Evolutionary conservation across 2,329 filamentous ascomycete genomes (phyloP).

Genomic region (Ambrosiella beaveri): DNA sequence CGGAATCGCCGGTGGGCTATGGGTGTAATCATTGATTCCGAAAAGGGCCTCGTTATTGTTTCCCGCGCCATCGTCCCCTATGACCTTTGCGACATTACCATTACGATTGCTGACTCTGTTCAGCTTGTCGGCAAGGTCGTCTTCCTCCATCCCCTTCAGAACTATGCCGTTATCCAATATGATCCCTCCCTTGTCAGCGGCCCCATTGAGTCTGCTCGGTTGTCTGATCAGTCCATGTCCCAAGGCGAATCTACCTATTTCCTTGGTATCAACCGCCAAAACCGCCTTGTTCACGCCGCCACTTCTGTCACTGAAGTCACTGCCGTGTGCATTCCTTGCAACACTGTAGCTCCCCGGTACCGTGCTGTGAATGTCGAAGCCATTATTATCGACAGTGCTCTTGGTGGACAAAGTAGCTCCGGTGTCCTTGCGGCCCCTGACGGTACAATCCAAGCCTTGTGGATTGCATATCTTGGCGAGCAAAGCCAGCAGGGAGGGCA

Average conservation of each 20-base stretch:
- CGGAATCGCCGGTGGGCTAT: conserved; percentile 89
- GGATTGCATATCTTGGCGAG: conserved; percentile 93
- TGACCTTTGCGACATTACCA: conserved; percentile 86
- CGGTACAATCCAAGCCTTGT: conserved; percentile 83
- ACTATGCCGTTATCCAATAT: conserved; percentile 91
- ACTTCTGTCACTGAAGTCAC: conserved; percentile 95
- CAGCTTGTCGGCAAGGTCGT: conserved; percentile 87
- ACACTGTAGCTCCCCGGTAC: conserved; percentile 78
- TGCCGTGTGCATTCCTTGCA: conserved; percentile 88
- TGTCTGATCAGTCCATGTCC: conserved; percentile 67
- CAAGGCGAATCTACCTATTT: conserved; percentile 93
- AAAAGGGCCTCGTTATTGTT: conserved; percentile 85
- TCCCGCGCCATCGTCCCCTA: conserved; percentile 90
- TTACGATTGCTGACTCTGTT: conserved; percentile 93
- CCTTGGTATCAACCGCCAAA: conserved; percentile 94
- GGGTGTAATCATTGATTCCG: conserved; percentile 91
- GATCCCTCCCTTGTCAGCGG: conserved; percentile 86
- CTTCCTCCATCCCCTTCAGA: conserved; percentile 91
- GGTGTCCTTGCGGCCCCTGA: conserved; percentile 82
- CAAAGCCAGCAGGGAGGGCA: conserved; percentile 45
- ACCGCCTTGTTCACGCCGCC: conserved; percentile 80
- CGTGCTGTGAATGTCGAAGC: conserved; percentile 91
- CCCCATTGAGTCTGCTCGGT: conserved; percentile 72
- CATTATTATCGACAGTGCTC: conserved; percentile 86
- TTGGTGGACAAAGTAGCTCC: conserved; percentile 82